phyloP scores from a whole-genome alignment of 805 yeast species.

The Hanseniaspora singularis region DNA sequence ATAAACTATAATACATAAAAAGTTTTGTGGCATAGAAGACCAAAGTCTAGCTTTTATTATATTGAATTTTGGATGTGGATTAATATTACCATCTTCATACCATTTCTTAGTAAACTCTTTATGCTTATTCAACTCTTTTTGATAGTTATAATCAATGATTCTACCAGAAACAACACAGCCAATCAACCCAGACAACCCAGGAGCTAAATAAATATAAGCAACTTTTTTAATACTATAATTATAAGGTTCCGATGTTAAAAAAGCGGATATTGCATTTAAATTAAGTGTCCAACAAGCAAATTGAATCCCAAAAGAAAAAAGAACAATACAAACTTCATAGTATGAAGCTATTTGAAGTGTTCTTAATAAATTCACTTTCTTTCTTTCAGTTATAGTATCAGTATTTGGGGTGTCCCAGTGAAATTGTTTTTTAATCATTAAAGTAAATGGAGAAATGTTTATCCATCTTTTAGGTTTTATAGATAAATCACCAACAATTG shows the following conservation, averaged over 20 bases:
- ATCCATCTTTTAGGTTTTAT: constrained; percentile 36
- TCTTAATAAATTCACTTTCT: constrained; percentile 17
- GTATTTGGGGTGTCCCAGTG: constrained; percentile 27
- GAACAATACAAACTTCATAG: constrained; percentile 35
- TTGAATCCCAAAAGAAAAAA: constrained; percentile 49
- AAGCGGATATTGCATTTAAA: constrained; percentile 52
- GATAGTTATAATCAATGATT: constrained; percentile 37
- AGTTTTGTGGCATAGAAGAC: constrained; percentile 34
- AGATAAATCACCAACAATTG: constrained; percentile 65
- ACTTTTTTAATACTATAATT: constrained; percentile 42
- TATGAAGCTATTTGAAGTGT: constrained; percentile 27
- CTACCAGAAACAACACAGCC: constrained; percentile 54
- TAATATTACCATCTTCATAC: constrained; percentile 18
- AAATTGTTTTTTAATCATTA: constrained; percentile 31
- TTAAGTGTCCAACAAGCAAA: constrained; percentile 61
- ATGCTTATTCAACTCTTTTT: constrained; percentile 19
- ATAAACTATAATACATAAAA: constrained; percentile 32
- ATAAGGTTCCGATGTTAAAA: constrained; percentile 37
- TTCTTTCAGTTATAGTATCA: constrained; percentile 23
- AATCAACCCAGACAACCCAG: constrained; percentile 52
- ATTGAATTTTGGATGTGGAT: constrained; percentile 37
- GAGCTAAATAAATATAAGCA: constrained; percentile 63
- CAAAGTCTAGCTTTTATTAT: constrained; percentile 42
- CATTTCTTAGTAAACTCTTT: constrained; percentile 40
- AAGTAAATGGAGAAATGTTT: constrained; percentile 37